phyloP scores from a whole-genome alignment of 805 yeast species.

The Grigorovia transvaalensis region DNA sequence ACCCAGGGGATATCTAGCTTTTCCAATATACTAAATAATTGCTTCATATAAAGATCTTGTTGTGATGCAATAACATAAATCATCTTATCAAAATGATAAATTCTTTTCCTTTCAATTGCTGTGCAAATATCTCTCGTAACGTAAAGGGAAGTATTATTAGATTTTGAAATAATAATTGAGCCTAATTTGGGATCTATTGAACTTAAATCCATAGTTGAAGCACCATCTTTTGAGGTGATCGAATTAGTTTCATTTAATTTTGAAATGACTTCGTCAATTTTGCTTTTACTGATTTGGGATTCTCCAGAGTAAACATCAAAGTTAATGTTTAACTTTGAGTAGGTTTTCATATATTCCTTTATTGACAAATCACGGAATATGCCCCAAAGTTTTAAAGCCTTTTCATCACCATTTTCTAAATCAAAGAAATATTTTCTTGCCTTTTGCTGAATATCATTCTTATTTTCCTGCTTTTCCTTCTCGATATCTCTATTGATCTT shows the following conservation, averaged over 20 bases:
- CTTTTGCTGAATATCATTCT: conserved; percentile 51
- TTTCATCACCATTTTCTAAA: conserved; percentile 90
- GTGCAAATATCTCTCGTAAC: conserved; percentile 95
- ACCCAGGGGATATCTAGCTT: conserved; percentile 90
- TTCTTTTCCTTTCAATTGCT: conserved; percentile 80
- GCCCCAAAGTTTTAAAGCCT: conserved; percentile 69
- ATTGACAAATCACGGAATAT: conserved; percentile 87
- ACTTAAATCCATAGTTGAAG: conserved; percentile 75
- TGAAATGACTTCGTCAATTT: conserved; percentile 56
- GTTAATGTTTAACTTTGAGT: conserved; percentile 81
- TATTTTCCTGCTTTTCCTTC: conserved; percentile 20
- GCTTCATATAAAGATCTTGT: conserved; percentile 90
- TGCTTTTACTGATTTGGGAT: conserved; percentile 74
- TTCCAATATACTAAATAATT: conserved; percentile 86
- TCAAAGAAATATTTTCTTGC: conserved; percentile 81
- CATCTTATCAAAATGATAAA: conserved; percentile 86
- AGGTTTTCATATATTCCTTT: conserved; percentile 73
- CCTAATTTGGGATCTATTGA: conserved; percentile 85
- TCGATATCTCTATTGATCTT: conserved; percentile 69
- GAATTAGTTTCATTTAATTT: conserved; percentile 57
- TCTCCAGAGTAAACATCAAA: conserved; percentile 92
- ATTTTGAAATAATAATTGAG: conserved; percentile 82
- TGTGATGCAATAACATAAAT: conserved; percentile 92
- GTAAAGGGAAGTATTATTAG: conserved; percentile 91
- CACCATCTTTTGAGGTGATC: conserved; percentile 83